Conservation (phyloP, 2,329 filamentous ascomycete genomes). For the Trichoderma oligosporum region DNA sequence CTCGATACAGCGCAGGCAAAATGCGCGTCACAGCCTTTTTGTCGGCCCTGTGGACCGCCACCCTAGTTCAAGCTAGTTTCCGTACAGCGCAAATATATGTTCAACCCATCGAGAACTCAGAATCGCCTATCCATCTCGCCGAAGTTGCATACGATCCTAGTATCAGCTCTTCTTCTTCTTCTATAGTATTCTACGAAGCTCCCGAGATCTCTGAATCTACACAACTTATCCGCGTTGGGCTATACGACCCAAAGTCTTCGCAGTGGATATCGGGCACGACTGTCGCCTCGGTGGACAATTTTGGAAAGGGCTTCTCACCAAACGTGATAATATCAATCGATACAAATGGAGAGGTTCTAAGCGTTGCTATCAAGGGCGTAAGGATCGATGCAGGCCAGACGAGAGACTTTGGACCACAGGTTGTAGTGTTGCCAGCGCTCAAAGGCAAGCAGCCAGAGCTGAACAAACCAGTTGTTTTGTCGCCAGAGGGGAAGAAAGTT, state of each 20-base stretch:
- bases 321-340: conserved; percentile 53
- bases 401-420: conserved; percentile 61
- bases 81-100: conserved; percentile 52
- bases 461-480: conserved; percentile 61
- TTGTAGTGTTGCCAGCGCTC: conserved; percentile 45
- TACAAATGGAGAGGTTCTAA: conserved; percentile 42
- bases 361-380: conserved; percentile 53
- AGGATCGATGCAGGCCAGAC: conserved; percentile 61
- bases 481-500: conserved; percentile 56
- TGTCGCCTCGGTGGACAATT: conserved; percentile 53
- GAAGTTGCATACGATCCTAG: conserved; percentile 53
- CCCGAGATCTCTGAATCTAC: conserved; percentile 48
- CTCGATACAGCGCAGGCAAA: conserved; percentile 3
- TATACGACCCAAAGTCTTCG: conserved; percentile 47
- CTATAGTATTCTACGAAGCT: conserved; percentile 53
- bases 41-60: conserved; percentile 41
- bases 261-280: conserved; percentile 55
- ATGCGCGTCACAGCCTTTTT: conserved; percentile 45
- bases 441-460: conserved; percentile 55
- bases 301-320: conserved; percentile 58
- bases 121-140: conserved; percentile 47
- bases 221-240: conserved; percentile 54
- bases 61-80: conserved; percentile 38
- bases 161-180: conserved; percentile 39
- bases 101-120: conserved; percentile 44